Evolutionary conservation across 2,329 filamentous ascomycete species (phyloP), one percentile per base, ranked within the genome.

Genomic region (Scedosporium dehoogii): DNA sequence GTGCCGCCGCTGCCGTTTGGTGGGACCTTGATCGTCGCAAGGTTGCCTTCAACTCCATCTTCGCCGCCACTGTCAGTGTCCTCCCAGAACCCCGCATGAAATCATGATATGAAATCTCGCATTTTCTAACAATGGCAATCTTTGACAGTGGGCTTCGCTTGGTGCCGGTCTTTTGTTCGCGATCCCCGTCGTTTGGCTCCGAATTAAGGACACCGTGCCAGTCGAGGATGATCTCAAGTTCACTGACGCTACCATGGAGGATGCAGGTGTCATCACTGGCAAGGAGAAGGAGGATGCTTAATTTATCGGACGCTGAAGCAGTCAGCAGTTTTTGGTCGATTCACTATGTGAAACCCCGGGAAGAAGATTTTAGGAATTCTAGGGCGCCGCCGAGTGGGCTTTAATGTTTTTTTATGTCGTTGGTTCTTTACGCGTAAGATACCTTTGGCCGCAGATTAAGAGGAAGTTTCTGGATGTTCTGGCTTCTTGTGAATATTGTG

Each of bases 211-310:
- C 68, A 89, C 87, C n/a, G 85, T 91, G n/a, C 73, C 83, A 1
- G 69, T 96, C 4, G 90, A 93, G 73, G 87, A 92, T 61, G 92
- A 97, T 73, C 78, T 96, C 60, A 85, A 86, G 71, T 92, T 91
- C 73, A 91, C 89, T 21, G 92, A 96, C 70, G 90, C 94, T 81
- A 94, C 88, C 0, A 70, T 88, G 16, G 84, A 82, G 27, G 90
- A 96, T 67, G 87, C 96, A 14, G 71, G 74, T 12, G 70, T 38
- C 9, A 12, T 29, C 9, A 48, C 27, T 72, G 7, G 63, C 9
- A 33, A 66, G 2, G 69, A 63, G 23, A 51, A 56, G 53, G 29
- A 56, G 42, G 61, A 55, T 5, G 33, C 33, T 38, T 38, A 38
- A 38, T 38, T 38, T 38, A 38, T 38, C 33, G 33, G 9, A 14